Percentiles rank a stretch among this genome's conserved stretches.
Conservation (phyloP, 495 filamentous ascomycete species). For the Aspergillus haitiensis region DNA sequence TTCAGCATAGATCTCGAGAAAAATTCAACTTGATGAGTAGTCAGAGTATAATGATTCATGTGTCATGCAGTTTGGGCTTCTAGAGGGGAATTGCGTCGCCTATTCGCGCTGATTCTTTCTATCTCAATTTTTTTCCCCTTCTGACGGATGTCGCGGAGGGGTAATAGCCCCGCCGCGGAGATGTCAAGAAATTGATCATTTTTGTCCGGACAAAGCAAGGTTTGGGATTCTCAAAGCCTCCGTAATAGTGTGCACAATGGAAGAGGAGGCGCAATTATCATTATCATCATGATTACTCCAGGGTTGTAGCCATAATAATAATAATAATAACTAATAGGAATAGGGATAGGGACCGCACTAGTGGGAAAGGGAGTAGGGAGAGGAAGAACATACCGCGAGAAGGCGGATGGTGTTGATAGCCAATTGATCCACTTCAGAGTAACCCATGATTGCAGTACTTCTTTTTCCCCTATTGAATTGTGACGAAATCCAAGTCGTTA, state of each 20-base stretch:
- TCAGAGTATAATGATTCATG: not conserved
- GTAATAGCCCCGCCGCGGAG: no score
- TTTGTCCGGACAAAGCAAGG: no score
- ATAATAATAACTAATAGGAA: conserved; percentile 18
- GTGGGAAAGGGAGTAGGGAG: conserved; percentile 9
- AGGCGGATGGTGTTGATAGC: conserved; percentile 97
- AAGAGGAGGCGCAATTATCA: no score
- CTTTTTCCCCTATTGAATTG: conserved; percentile 26
- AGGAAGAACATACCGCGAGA: conserved; percentile 68
- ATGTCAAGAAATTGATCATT: no score
- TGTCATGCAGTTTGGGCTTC: not conserved
- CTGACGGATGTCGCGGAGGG: no score
- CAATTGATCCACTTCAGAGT: conserved; percentile 78
- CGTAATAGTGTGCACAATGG: not conserved
- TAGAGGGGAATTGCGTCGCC: not conserved
- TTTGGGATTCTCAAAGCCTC: not conserved
- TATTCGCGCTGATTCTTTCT: not conserved
- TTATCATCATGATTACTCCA: not conserved
- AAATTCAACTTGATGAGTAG: not conserved
- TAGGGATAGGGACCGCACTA: conserved; percentile 9
- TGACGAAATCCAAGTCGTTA: conserved; percentile 2
- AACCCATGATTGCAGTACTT: conserved; percentile 73
- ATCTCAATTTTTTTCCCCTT: no score
- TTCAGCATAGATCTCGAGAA: conserved; percentile 19
- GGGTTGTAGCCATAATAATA: not conserved